Conservation (phyloP, 2,329 filamentous ascomycete genomes). For the Aspergillus brasiliensis region DNA sequence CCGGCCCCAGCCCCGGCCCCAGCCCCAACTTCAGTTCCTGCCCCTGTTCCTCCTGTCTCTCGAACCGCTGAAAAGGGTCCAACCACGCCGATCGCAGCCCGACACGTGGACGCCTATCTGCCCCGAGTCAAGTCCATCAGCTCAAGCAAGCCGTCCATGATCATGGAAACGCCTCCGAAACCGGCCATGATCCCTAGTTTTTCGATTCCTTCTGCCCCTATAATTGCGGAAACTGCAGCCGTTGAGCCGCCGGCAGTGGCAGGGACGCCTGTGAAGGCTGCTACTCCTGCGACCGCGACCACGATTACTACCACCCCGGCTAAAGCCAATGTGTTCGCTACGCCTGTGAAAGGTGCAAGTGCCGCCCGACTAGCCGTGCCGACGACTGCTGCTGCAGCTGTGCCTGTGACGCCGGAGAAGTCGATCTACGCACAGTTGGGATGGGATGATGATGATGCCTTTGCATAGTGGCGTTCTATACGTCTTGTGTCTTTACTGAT, state of each 20-base stretch:
- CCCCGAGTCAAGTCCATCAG: slow-evolving; percentile 9
- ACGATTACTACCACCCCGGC: not conserved
- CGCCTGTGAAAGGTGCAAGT: slow-evolving; percentile 33
- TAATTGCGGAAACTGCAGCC: not conserved
- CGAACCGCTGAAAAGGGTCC: slow-evolving; percentile 28
- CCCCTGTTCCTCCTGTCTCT: slow-evolving; percentile 9
- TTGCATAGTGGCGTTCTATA: slow-evolving; percentile 15
- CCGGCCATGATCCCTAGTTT: not conserved
- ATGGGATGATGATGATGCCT: slow-evolving; percentile 48
- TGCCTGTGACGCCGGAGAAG: slow-evolving; percentile 38
- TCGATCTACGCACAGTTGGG: slow-evolving; percentile 48
- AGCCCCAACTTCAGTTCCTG: slow-evolving; percentile 5
- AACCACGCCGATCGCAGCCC: slow-evolving; percentile 32
- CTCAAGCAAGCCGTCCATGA: slow-evolving; percentile 20
- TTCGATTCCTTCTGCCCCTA: slow-evolving; percentile 6
- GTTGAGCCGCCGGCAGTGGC: not conserved
- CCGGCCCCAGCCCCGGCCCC: not conserved
- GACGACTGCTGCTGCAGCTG: slow-evolving; percentile 13
- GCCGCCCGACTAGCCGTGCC: slow-evolving; percentile 22
- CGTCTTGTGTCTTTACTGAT: not conserved
- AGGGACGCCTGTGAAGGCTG: slow-evolving; percentile 6
- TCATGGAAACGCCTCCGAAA: slow-evolving; percentile 36
- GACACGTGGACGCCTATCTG: slow-evolving; percentile 19
- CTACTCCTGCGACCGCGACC: not conserved
- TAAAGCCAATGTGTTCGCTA: slow-evolving; percentile 26